Evolutionary conservation across 331 rosid species (phyloP).

Genomic region (Malus hybrid): DNA sequence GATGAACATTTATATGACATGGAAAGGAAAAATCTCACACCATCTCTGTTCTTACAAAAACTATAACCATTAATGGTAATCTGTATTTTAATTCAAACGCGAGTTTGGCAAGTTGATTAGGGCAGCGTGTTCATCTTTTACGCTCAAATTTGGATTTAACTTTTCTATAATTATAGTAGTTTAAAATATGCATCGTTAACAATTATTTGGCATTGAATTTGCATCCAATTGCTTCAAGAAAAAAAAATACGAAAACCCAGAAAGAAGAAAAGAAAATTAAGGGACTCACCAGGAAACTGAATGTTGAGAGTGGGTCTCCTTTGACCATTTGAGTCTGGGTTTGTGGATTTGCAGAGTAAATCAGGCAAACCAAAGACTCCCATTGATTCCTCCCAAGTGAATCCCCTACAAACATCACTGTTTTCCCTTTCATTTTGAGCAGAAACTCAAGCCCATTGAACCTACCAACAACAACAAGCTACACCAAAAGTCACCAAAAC

Average conservation of each 20-base stretch:
- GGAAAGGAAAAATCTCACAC: background rate
- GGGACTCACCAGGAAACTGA: constrained; percentile 70
- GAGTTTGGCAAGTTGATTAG: too few relatives aligned
- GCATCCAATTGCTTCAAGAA: background rate
- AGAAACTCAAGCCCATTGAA: constrained; percentile 80
- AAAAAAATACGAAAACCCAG: background rate
- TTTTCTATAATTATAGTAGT: too few relatives aligned
- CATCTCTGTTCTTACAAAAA: background rate
- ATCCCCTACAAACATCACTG: constrained; percentile 91
- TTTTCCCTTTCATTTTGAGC: constrained; percentile 68
- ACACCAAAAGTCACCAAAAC: constrained; percentile 33
- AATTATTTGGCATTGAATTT: background rate
- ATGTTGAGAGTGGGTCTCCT: constrained; percentile 78
- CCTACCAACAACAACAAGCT: constrained; percentile 50
- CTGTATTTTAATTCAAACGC: too few relatives aligned
- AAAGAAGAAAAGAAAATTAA: background rate
- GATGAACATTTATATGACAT: too few relatives aligned
- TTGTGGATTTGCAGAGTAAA: constrained; percentile 47
- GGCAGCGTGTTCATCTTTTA: fast-evolving
- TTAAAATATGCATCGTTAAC: too few relatives aligned
- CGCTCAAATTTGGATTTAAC: too few relatives aligned
- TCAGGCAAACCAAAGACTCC: constrained; percentile 86
- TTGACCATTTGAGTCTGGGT: constrained; percentile 57
- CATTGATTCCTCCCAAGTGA: constrained; percentile 91
- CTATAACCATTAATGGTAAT: background rate